Base-by-base conservation (phyloP, 1,284 basidiomycete genomes). In the Ceratobasidium sp. region DNA sequence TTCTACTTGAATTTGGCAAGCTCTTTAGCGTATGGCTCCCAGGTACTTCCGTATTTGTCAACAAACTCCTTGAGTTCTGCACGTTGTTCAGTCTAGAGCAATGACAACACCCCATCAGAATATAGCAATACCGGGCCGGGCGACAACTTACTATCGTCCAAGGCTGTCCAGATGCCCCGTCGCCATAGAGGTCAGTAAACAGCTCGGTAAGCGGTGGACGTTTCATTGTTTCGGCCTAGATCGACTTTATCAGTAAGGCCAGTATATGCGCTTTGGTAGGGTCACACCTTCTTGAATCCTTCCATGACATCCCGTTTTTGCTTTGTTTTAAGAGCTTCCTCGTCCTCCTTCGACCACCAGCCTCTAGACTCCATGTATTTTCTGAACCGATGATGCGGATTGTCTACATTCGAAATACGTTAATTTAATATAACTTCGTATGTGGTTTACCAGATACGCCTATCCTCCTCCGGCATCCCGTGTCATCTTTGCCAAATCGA, bases 121-220 rank as follows among this genome's bases (percentile, higher is more conserved):
- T n/a, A 38, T 3, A 0, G n/a, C 13, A 48, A 28, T 20, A 46
- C n/a, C 62, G 61, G 44, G 9, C n/a, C 44, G 3, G 26, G 40
- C 40, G n/a, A 28, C 4, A 6, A 88, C 94, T 85, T 82, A 95
- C 94, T 80, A 96, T 87, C 81, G 94, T 94, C 91, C 92, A 94
- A 1, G 95, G 95, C 23, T 74, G 59, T 15, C 71, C 71, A 26
- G 61, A 62, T 44, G 15, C n/a, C 81, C 94, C 89, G 82, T 94
- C 90, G 33, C 90, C 94, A 82, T 96, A 98, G 7, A 97, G 92
- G 81, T 97, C 96, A 17, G 90, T 92, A 84, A 98, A 98, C 83
- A 98, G 86, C 84, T 95, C 91, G 48, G 90, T 88, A 28, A 98
- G 84, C 82, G 92, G 90, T 61, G 90, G 88, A 65, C 92, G 90